A percentile compares a stretch with the other conserved stretches of the same genome.
Conservation (phyloP, 2,329 filamentous ascomycete genomes). For the Exophiala sp. region DNA sequence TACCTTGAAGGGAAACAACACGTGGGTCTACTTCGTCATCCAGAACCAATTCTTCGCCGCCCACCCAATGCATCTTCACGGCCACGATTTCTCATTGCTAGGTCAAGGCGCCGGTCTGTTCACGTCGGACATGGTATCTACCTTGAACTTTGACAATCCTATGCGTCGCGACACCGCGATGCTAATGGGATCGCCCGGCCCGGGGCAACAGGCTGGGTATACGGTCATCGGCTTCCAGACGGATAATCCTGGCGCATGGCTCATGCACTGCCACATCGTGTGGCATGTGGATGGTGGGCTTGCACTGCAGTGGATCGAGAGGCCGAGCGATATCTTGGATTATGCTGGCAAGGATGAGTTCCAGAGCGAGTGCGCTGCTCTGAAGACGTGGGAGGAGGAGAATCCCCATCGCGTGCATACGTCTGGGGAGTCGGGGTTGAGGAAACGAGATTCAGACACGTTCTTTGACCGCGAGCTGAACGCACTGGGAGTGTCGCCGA, state of each 20-base stretch:
- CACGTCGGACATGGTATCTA: slow-evolving; percentile 52
- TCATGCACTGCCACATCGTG: slow-evolving; percentile 78
- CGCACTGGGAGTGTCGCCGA: not conserved
- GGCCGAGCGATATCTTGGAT: slow-evolving; percentile 14
- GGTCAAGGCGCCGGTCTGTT: slow-evolving; percentile 44
- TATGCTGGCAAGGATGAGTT: not conserved
- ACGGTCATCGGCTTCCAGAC: slow-evolving; percentile 56
- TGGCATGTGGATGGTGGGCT: slow-evolving; percentile 70
- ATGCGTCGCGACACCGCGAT: slow-evolving; percentile 68
- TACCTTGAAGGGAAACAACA: slow-evolving; percentile 6
- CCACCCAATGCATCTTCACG: slow-evolving; percentile 68
- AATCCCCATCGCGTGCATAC: slow-evolving; percentile 3
- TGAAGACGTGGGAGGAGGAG: not conserved
- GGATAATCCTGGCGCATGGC: slow-evolving; percentile 55
- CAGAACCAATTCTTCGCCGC: slow-evolving; percentile 29
- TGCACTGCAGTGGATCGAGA: slow-evolving; percentile 40
- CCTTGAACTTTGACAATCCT: slow-evolving; percentile 57
- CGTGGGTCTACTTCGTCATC: slow-evolving; percentile 27
- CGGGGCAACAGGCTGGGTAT: slow-evolving; percentile 42
- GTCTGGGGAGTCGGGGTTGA: slow-evolving; percentile 19
- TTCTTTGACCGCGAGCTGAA: slow-evolving; percentile 16
- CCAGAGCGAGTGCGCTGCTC: not conserved
- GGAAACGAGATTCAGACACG: slow-evolving; percentile 2
- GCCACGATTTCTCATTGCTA: slow-evolving; percentile 64
- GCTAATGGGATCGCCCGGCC: slow-evolving; percentile 52